These are phyloP conservation scores for Parmelia sp. DNA, from an alignment of 495 filamentous ascomycete species.

Conservation along the genomic window DNA sequence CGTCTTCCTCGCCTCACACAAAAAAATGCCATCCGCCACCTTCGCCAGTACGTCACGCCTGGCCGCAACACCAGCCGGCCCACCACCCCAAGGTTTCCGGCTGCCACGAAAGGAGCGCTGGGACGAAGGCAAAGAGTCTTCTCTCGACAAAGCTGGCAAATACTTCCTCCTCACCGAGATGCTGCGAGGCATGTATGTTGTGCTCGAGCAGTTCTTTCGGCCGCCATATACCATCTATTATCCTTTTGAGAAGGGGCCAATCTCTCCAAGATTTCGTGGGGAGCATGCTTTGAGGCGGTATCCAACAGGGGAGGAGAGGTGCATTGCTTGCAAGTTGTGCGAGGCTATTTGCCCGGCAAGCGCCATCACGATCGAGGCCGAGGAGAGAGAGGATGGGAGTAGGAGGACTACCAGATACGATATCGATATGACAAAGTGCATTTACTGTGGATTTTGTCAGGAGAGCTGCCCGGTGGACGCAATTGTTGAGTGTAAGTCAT, in stretches of 20 bases:
- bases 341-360: constrained; percentile 96
- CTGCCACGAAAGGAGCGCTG: constrained; percentile 59
- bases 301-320: constrained; percentile 94
- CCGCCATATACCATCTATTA: constrained; percentile 98
- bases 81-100: constrained; percentile 72
- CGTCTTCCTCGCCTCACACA: constrained; percentile 29
- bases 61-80: constrained; percentile 66
- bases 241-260: constrained; percentile 97
- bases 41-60: constrained; percentile 56
- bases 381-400: constrained; percentile 92
- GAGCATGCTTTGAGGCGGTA: constrained; percentile 94
- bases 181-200: constrained; percentile 93
- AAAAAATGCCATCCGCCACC: constrained; percentile 43
- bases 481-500: constrained; percentile 73
- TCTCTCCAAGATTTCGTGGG: constrained; percentile 94
- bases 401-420: constrained; percentile 94
- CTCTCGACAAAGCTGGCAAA: constrained; percentile 74
- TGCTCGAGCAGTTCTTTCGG: constrained; percentile 96
- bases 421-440: constrained; percentile 99
- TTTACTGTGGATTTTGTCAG: constrained; percentile 99
- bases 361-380: constrained; percentile 97
- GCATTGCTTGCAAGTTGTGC: constrained; percentile 98
- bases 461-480: constrained; percentile 98
- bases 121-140: constrained; percentile 63
- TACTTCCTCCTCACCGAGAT: constrained; percentile 95